Base-by-base conservation (phyloP, 345 rosid genomes). In the Psidium friedrichsthalianum region DNA sequence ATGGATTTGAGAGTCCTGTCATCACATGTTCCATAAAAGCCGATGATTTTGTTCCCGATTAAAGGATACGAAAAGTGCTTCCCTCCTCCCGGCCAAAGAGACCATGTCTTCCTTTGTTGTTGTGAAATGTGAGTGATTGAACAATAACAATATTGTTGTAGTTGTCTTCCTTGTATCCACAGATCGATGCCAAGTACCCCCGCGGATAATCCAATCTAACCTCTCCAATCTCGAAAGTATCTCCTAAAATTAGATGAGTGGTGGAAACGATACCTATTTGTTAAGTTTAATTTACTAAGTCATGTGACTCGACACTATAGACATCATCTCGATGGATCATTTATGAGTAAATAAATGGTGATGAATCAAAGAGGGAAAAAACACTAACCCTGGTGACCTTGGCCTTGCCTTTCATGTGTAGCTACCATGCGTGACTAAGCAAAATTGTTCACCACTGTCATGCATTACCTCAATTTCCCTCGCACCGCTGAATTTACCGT, bases 21-120 rank as follows among this genome's bases (percentile, higher is more conserved):
- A 3, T 82, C 58, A 1, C 22, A 61, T 51, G 20, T 57, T 61
- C 85, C 85, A 84, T 84, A 24, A 74, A 84, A 84, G 22, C 85
- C 52, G 7, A 57, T 36, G 13, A 83, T 83, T 59, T 55, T 56
- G 29, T 6, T 44, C 18, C 42, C 47, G 6, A 20, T 84, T 18
- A 42, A 12, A 15, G 85, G 85, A 53, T 57, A 51, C 85, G 53
- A 74, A 36, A 84, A 84, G 51, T 22, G 22, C 74, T 51, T 42
- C 82, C 85, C 24, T 8, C 18, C 36, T 47, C 56, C 10, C 15
- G 4, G 1, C 85, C 85, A 59, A 21, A 42, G 6, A 53, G 49
- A 14, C 76, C 76, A 84, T 6, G 16, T 5, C 1, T 84, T 61
- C 42, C 9, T 16, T 8, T 51, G 44, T 84, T 84, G 14, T n/a